Base-by-base conservation (phyloP, 116 monocot species). In the Zostera marina region DNA sequence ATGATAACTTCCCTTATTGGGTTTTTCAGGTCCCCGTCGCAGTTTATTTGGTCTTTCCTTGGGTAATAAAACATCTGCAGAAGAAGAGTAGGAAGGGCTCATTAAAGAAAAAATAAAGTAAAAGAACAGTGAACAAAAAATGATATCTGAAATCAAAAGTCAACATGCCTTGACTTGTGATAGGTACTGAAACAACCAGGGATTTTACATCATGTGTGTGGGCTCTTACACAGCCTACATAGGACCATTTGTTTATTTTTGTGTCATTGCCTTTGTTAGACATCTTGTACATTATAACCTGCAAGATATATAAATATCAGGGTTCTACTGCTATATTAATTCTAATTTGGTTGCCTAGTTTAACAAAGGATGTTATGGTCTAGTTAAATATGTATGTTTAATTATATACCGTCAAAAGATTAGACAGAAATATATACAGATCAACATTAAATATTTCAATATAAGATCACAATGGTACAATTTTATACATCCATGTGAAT, bases 201-300 rank as follows among this genome's bases (percentile, higher is more conserved):
- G 91, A 87, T 62, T 83, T 78, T 41, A 99, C 57, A 59, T 99
- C 98, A 74, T 99, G 98, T 43, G 87, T 80, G 42, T 99, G 98
- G 57, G 70, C 76, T 66, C 83, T 81, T 41, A 74, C 63, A 53
- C 79, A 72, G 15, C 75, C 81, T 70, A 91, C 79, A 79, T 82
- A 86, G 5, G 79, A 56, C 98, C 98, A 99, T 44, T 77, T 83
- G 42, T 15, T 68, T 11, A 66, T 53, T 56, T 48, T 59, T 54
- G 61, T 40, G 61, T 17, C 56, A 58, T 49, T 2, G 7, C 68
- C 19, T 48, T 66, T 73, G 53, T 73, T 70, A 9, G 77, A 79
- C 13, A 76, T 63, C 63, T 75, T 99, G 52, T 99, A 99, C 51
- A 99, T 52, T 63, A 90, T 83, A 55, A 99, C 98, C 98, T 91